Percentiles rank a stretch among this genome's conserved stretches.
These are phyloP conservation scores for Trichosporon inkin DNA, from an alignment of 1,284 basidiomycete genomes.

Conservation along the genomic window DNA sequence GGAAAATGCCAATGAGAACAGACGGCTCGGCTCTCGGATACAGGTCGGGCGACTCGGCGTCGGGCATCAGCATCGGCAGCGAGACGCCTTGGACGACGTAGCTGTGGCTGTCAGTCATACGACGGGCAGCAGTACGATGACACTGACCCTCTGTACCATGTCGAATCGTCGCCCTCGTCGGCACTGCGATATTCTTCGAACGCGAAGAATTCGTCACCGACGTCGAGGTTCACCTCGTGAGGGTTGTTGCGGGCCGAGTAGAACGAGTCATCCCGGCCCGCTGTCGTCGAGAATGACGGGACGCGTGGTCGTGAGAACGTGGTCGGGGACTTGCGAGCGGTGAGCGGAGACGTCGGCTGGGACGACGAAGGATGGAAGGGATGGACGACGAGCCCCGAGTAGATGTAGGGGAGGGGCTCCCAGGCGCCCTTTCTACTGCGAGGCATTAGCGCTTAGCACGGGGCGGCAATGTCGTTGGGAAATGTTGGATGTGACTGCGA, in stretches of 20 bases:
- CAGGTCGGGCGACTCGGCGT: constrained; percentile 13
- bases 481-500: constrained; percentile 4
- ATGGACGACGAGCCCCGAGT: constrained; percentile 43
- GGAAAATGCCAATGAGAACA: constrained; percentile 94
- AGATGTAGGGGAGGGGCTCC: constrained; percentile 46
- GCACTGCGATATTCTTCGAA: constrained; percentile 72
- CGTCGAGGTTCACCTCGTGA: constrained; percentile 51
- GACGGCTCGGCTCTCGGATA: constrained; percentile 56
- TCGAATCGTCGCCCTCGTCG: constrained; percentile 57
- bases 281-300: constrained; percentile 7
- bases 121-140: constrained; percentile 8
- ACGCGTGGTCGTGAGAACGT: constrained; percentile 33
- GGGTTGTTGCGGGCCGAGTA: constrained; percentile 30
- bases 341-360: constrained; percentile 22
- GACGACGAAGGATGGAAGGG: constrained; percentile 39
- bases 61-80: constrained; percentile 57
- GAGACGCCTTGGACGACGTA: constrained; percentile 80
- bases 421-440: constrained; percentile 30
- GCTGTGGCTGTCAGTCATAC: constrained; percentile 48
- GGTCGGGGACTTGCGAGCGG: constrained; percentile 15
- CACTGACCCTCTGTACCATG: constrained; percentile 83
- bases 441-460: constrained; percentile 8
- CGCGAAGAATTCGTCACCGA: constrained; percentile 94
- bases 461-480: neutral
- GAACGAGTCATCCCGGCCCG: constrained; percentile 15